Conservation (phyloP, 2,329 filamentous ascomycete genomes). For the Sclerotinia borealis region DNA sequence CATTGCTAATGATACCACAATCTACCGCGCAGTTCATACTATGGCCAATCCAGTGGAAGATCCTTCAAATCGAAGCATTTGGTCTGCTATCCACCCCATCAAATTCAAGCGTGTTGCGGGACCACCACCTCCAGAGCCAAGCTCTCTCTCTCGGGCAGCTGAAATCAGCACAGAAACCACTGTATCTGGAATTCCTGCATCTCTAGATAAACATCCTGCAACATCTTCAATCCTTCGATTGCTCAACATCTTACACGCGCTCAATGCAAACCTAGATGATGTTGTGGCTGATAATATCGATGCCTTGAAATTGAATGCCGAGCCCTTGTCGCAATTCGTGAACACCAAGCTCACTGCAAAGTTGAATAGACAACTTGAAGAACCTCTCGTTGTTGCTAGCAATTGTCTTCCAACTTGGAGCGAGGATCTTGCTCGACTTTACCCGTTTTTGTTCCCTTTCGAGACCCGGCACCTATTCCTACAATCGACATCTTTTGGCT, state of each 20-base stretch:
- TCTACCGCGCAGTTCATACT: constrained; percentile 83
- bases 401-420: constrained; percentile 95
- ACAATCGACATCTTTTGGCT: constrained; percentile 96
- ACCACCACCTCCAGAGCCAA: constrained; percentile 68
- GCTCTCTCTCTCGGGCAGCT: constrained; percentile 50
- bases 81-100: constrained; percentile 85
- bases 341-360: constrained; percentile 98
- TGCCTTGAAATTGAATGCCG: constrained; percentile 63
- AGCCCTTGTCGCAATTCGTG: constrained; percentile 89
- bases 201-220: constrained; percentile 74
- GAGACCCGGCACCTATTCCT: constrained; percentile 95
- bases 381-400: constrained; percentile 93
- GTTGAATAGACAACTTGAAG: constrained; percentile 91
- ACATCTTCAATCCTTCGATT: constrained; percentile 83
- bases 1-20: constrained; percentile 86
- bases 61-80: constrained; percentile 68
- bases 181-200: constrained; percentile 63
- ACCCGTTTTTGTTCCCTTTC: constrained; percentile 96
- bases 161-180: constrained; percentile 47
- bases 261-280: constrained; percentile 91
- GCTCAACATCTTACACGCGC: constrained; percentile 81
- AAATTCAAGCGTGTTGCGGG: constrained; percentile 84
- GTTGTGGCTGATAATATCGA: constrained; percentile 75
- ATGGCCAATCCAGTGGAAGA: constrained; percentile 54
- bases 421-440: constrained; percentile 86